Conservation (phyloP, 192 early-diverging fungal genomes). For the Funneliformis geosporum region DNA sequence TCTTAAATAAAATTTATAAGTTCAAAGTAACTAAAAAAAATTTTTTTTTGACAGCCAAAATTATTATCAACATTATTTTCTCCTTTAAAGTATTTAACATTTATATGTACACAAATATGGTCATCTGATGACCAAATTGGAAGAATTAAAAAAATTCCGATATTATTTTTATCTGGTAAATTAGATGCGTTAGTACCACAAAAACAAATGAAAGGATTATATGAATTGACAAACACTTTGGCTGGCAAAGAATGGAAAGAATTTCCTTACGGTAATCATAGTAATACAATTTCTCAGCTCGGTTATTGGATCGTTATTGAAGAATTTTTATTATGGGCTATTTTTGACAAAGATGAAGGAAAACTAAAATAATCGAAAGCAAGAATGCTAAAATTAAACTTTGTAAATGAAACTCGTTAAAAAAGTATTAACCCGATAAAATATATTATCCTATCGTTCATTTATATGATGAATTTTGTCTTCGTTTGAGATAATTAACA, state of each 20-base stretch:
- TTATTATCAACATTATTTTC: conserved; percentile 85
- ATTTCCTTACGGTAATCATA: conserved; percentile 86
- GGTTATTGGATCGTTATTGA: conserved; percentile 82
- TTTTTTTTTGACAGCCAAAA: conserved; percentile 59
- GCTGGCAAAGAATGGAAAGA: conserved; percentile 44
- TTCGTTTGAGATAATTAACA: too few species aligned
- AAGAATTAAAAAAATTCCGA: conserved; percentile 64
- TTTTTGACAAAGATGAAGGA: neutral
- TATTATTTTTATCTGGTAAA: conserved; percentile 79
- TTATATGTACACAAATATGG: conserved; percentile 90
- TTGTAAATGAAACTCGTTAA: too few species aligned
- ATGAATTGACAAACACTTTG: conserved; percentile 57
- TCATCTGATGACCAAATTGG: conserved; percentile 72
- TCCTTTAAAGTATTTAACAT: conserved; percentile 65
- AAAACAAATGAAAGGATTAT: conserved; percentile 80
- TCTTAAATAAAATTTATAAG: neutral
- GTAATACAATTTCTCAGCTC: conserved; percentile 83
- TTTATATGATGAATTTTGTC: too few species aligned
- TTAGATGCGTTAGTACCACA: conserved; percentile 89
- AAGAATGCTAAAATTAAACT: too few species aligned
- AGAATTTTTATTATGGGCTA: conserved; percentile 43
- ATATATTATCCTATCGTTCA: too few species aligned
- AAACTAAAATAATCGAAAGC: too few species aligned
- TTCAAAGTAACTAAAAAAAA: neutral
- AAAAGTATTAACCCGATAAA: too few species aligned